Evolutionary conservation across 495 filamentous ascomycete genomes (phyloP).

Genomic region (Penicillium bovifimosum): DNA sequence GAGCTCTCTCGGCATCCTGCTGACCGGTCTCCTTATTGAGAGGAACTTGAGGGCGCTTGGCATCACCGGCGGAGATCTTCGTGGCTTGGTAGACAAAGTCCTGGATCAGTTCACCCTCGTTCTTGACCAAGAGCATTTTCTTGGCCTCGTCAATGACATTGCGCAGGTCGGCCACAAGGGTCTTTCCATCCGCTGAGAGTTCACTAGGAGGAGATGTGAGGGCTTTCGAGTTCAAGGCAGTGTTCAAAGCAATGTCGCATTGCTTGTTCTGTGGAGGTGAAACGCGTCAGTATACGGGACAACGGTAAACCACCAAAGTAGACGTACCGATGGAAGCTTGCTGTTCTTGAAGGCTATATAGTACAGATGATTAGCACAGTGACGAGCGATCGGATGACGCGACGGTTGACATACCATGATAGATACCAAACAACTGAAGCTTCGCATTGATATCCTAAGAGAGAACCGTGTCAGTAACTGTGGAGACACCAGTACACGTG

Average conservation of each 20-base stretch:
- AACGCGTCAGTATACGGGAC: conserved; percentile 3
- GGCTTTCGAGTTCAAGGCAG: conserved; percentile 61
- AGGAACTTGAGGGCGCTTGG: conserved; percentile 56
- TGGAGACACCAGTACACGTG: not conserved
- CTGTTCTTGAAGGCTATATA: conserved; percentile 76
- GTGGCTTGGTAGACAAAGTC: conserved; percentile 95
- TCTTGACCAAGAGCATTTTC: conserved; percentile 84
- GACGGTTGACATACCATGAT: conserved; percentile 50
- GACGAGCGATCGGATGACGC: not conserved
- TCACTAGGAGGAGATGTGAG: conserved; percentile 67
- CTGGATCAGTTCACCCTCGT: conserved; percentile 87
- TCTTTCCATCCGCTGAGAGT: conserved; percentile 75
- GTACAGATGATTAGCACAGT: conserved; percentile 15
- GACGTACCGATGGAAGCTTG: conserved; percentile 83
- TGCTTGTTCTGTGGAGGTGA: conserved; percentile 65
- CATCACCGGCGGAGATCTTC: conserved; percentile 56
- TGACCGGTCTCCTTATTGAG: conserved; percentile 68
- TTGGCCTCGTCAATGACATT: conserved; percentile 88
- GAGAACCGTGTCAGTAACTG: not conserved
- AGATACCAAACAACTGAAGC: conserved; percentile 91
- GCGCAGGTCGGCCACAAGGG: conserved; percentile 68
- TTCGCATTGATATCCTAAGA: conserved; percentile 77
- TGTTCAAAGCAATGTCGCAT: conserved; percentile 91
- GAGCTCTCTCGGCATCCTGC: conserved; percentile 73
- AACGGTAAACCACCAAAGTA: not conserved